Conservation (phyloP, 768 basidiomycete genomes). For the Leucocoprinus birnbaumii region DNA sequence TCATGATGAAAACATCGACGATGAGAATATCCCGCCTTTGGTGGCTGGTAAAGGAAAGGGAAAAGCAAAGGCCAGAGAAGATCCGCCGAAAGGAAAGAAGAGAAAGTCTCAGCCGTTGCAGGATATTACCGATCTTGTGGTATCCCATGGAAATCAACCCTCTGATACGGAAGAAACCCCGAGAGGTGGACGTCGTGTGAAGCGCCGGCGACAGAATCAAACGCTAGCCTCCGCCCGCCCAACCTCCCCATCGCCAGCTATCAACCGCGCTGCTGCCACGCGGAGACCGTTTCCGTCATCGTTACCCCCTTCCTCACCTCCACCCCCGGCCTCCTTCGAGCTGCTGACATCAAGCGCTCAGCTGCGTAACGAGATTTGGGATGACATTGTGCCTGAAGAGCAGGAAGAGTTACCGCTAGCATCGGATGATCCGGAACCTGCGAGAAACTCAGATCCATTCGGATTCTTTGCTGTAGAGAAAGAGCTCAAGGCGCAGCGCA, state of each 20-base stretch:
- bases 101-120: conserved; percentile 29
- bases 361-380: conserved; percentile 17
- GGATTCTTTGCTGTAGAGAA: conserved; percentile 55
- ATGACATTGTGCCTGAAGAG: conserved; percentile 12
- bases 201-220: background rate
- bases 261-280: background rate
- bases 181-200: conserved; percentile 2
- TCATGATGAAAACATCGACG: background rate
- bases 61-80: conserved; percentile 19
- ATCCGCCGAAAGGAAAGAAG: conserved; percentile 15
- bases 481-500: conserved; percentile 42
- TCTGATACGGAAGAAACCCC: background rate
- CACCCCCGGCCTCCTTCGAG: conserved; percentile 17
- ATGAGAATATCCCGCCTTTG: conserved; percentile 1
- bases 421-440: conserved; percentile 16
- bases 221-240: conserved; percentile 5
- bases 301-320: conserved; percentile 33
- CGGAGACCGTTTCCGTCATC: conserved; percentile 22
- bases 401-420: conserved; percentile 9
- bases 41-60: conserved; percentile 14
- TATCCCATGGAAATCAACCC: background rate
- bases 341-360: background rate
- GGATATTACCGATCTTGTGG: conserved; percentile 26
- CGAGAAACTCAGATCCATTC: conserved; percentile 47
- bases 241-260: background rate